Percentiles rank a stretch among this genome's conserved stretches.
Evolutionary conservation across 495 filamentous ascomycete species (phyloP).

Genomic region (Neohortaea acidophila): DNA sequence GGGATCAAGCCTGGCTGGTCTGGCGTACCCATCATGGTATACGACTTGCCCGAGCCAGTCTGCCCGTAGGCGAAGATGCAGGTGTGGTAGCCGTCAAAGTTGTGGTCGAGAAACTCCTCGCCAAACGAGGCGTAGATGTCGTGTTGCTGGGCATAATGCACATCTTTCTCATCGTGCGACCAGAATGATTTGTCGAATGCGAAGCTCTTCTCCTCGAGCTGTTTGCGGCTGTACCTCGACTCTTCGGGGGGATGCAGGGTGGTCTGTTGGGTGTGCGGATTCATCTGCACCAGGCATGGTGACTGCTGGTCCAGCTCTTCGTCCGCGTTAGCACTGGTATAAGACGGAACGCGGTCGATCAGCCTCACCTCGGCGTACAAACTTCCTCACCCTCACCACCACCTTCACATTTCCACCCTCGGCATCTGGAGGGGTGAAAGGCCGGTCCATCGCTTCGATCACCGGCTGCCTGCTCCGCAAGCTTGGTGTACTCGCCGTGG

Average conservation of each 20-base stretch:
- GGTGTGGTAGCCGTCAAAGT: conserved; percentile 98
- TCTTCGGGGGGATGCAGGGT: conserved; percentile 61
- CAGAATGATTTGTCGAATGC: conserved; percentile 97
- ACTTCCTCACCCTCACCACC: conserved; percentile 81
- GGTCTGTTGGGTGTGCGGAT: conserved; percentile 68
- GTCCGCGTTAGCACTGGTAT: conserved; percentile 3
- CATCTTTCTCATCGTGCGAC: conserved; percentile 63
- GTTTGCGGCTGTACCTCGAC: conserved; percentile 52
- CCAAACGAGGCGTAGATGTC: conserved; percentile 90
- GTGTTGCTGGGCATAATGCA: conserved; percentile 71
- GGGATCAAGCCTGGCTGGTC: conserved; percentile 84
- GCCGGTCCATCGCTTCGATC: conserved; percentile 15
- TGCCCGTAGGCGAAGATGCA: conserved; percentile 99
- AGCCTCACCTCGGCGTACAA: conserved; percentile 64
- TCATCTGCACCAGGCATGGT: conserved; percentile 78
- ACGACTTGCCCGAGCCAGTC: conserved; percentile 93
- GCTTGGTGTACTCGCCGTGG: conserved; percentile 28
- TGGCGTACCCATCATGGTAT: conserved; percentile 97
- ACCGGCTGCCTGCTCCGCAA: conserved; percentile 24
- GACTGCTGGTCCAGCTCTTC: conserved; percentile 67
- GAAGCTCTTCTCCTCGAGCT: conserved; percentile 76
- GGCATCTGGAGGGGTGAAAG: conserved; percentile 26
- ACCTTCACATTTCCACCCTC: conserved; percentile 81
- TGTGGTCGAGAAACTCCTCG: conserved; percentile 96
- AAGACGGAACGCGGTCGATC: conserved; percentile 1